Base-by-base conservation (phyloP, 2,329 filamentous ascomycete species). In the Aureobasidium zeae region DNA sequence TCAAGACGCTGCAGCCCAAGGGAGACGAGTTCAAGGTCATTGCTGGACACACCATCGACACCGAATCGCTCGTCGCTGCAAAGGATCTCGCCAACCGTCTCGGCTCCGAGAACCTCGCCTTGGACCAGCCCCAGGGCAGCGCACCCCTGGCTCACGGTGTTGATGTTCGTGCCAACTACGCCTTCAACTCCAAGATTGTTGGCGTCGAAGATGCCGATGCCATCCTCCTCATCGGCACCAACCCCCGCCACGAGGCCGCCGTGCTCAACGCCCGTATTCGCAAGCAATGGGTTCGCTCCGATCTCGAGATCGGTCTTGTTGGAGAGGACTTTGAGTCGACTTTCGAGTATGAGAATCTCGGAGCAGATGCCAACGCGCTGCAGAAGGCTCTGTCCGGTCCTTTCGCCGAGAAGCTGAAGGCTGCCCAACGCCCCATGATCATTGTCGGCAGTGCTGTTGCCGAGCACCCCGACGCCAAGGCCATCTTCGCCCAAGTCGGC, bases 61-160 rank as follows among this genome's bases (percentile, higher is more conserved):
- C 86, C 6, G 91, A 98, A 69, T 85, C 88, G 15, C 73, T 98
- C 52, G 89, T 96, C 49, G 89, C 89, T 44, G 86, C 94, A 71
- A 98, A 98, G 74, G 91, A 98, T 58, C 73, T 98, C 52, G 86
- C 87, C 56, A 98, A 98, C 74, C 89, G 81, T 67, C 83, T 98
- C 51, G 87, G 87, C 49, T 96, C 91, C 3, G 91, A 98, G 55
- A 98, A 96, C 65, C 73, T 98, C 49, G 86, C 87, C 49, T 77
- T 96, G 32, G 91, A 98, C 62, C 88, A 88, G 60, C 85, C 87
- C 28, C 78, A 79, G 45, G 91, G 91, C 50, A 82, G 76, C 65
- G 72, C 81, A 52, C 91, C 91, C 11, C 70, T 95, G 50, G 84
- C 89, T 25, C 91, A 98, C 66, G 91, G 91, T 64, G 70, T 95